Percentiles rank a stretch among this genome's conserved stretches.
Evolutionary conservation across 805 yeast species (phyloP).

Genomic region (Saturnispora sekii): DNA sequence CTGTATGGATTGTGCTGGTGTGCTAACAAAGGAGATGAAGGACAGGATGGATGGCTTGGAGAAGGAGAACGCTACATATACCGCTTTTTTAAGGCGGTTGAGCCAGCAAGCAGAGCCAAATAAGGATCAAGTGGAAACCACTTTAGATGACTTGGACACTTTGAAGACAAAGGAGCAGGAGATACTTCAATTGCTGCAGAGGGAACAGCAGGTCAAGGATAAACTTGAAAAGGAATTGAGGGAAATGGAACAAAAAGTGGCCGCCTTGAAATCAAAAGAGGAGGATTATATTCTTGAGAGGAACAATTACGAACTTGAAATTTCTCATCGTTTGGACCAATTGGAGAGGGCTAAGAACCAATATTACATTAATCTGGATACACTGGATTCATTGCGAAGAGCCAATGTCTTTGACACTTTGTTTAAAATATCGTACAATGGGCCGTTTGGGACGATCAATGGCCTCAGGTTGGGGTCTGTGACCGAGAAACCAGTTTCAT

Average conservation of each 20-base stretch:
- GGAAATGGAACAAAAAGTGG: slow-evolving; percentile 32
- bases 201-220: slow-evolving; percentile 34
- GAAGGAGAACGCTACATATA: slow-evolving; percentile 69
- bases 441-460: slow-evolving; percentile 80
- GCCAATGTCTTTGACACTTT: slow-evolving; percentile 78
- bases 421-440: slow-evolving; percentile 76
- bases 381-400: slow-evolving; percentile 59
- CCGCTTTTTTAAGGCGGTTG: slow-evolving; percentile 61
- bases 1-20: slow-evolving; percentile 74
- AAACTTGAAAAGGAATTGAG: slow-evolving; percentile 41
- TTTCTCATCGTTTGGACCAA: slow-evolving; percentile 41
- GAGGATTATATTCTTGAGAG: slow-evolving; percentile 35
- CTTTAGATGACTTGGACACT: slow-evolving; percentile 36
- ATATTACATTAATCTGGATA: slow-evolving; percentile 51
- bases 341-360: slow-evolving; percentile 55
- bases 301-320: slow-evolving; percentile 48
- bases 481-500: slow-evolving; percentile 54
- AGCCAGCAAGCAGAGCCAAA: slow-evolving; percentile 43
- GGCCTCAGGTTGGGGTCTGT: slow-evolving; percentile 72
- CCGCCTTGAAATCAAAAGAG: slow-evolving; percentile 34
- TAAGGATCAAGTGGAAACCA: slow-evolving; percentile 32
- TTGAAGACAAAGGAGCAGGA: slow-evolving; percentile 33
- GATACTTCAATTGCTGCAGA: slow-evolving; percentile 30
- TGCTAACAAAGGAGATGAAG: slow-evolving; percentile 55
- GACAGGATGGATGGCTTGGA: slow-evolving; percentile 61